Conservation (phyloP, 768 basidiomycete species). For the Lentinula lateritia region DNA sequence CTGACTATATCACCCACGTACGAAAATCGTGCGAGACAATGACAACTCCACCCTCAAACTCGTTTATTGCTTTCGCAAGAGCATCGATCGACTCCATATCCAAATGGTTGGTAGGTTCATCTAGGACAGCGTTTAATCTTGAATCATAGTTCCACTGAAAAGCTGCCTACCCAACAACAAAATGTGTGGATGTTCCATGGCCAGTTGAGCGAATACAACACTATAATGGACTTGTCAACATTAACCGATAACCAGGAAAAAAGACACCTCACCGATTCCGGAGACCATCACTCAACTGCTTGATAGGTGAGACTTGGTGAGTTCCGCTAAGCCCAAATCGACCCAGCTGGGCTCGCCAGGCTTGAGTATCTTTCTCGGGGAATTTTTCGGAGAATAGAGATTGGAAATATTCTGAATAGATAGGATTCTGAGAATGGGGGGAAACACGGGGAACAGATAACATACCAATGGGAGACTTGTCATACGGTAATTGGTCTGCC, state of each 20-base stretch:
- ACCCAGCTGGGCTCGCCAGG: constrained; percentile 92
- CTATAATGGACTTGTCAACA: constrained; percentile 26
- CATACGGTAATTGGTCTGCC: constrained; percentile 96
- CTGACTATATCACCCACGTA: constrained; percentile 31
- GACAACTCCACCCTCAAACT: constrained; percentile 96
- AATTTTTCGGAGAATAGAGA: constrained; percentile 70
- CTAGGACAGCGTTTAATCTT: constrained; percentile 27
- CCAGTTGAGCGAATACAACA: constrained; percentile 92
- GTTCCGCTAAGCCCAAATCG: constrained; percentile 92
- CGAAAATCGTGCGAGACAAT: constrained; percentile 99
- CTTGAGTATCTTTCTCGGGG: constrained; percentile 91
- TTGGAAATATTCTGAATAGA: constrained; percentile 82
- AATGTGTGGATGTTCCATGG: constrained; percentile 98
- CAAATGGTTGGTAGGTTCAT: constrained; percentile 96
- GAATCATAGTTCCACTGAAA: not conserved
- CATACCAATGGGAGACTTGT: constrained; percentile 54
- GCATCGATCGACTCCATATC: constrained; percentile 99
- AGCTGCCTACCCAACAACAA: constrained; percentile 63
- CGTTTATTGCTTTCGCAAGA: constrained; percentile 91
- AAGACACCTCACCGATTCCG: constrained; percentile 71
- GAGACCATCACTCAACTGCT: constrained; percentile 91
- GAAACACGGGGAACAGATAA: not conserved
- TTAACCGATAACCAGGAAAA: not conserved
- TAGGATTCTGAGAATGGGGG: constrained; percentile 9
- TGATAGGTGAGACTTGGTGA: constrained; percentile 93